Base-by-base conservation (phyloP, 768 basidiomycete species). In the Lactifluus hygrophoroides region DNA sequence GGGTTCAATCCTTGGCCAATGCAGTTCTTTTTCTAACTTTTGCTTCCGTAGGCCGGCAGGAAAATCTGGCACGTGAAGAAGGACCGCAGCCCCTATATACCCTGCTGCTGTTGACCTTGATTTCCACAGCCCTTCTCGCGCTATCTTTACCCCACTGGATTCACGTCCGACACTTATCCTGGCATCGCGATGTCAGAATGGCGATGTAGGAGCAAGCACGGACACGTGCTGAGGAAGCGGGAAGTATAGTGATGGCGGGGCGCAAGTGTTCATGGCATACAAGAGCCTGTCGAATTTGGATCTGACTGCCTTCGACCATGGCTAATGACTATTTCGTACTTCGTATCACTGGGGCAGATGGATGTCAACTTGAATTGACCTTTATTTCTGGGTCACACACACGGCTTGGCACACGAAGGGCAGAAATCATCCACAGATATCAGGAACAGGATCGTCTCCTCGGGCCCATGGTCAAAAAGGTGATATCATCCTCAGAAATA, bases 141-240 rank as follows among this genome's bases (percentile, higher is more conserved):
- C n/a, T 2, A 76, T 78, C 10, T 86, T 89, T 65, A 62, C 71
- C 8, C 68, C 72, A 13, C 73, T 91, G 35, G 61, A 71, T 11
- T 73, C 79, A 1, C 79, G 80, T 30, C 90, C 90, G 3, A 77
- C 80, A n/a, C 72, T 93, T 35, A 85, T 92, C 58, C 1, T 92
- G 90, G 90, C 84, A 91, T 65, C 71, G 74, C 42, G 74, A 79
- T 4, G 77, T 91, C 52, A 86, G 87, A 7, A 71, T 74, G 54
- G 80, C 85, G 1, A 91, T 93, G 89, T 90, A 86, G 83, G 77
- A 84, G 61, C 86, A 91, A 65, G 88, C 85, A 0, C 82, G 78
- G 58, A 78, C 82, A 46, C 80, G 90, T 35, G 90, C 90, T 0
- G 76, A 78, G 32, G 90, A 92, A 69, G 64, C 84, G 5, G 81